Base-by-base conservation (phyloP, 495 filamentous ascomycete species). In the Aspergillus mulundensis region DNA sequence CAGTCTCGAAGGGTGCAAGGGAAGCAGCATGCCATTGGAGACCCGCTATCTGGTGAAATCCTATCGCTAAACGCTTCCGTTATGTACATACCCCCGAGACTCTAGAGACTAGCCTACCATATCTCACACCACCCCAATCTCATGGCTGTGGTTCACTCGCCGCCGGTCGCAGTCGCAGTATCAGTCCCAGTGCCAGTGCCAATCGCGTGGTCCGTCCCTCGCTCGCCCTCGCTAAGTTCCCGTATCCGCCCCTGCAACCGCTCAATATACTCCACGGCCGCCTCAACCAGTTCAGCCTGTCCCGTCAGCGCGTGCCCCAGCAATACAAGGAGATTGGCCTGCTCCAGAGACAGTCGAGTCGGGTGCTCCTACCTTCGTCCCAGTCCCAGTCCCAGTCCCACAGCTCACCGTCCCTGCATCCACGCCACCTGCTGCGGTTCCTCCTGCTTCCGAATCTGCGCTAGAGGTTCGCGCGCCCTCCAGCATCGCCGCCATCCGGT, bases 231-330 rank as follows among this genome's bases (percentile, higher is more conserved):
- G 10, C n/a, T 45, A 44, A 54, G 38, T 34, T 39, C 30, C 32
- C 41, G 47, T n/a, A 56, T 24, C 25, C 58, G 34, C n/a, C 41
- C 50, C 46, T 62, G 60, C 18, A 62, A 41, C 12, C 19, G 11
- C 23, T 53, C 55, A 19, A 62, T 62, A 41, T 62, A 62, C 12
- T 53, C 60, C 18, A 62, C 56, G 20, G 60, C 56, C 11, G 56
- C 44, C 34, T 58, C 60, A 10, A 62, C 16, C n/a, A 58, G 21
- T 39, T 62, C 56, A 7, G 45, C 55, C 60, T 58, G 21, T 34
- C 25, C 25, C 3, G 28, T 24, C 54, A n/a, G 21, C 10, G 28
- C 16, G 40, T 54, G 52, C n/a, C 6, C 14, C 10, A 16, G 34
- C 12, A 7, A 11, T 7, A 23, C 6, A 7, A 4, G 19, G 0